phyloP scores from a whole-genome alignment of 2,329 filamentous ascomycete genomes.

The Pleomassaria siparia region DNA sequence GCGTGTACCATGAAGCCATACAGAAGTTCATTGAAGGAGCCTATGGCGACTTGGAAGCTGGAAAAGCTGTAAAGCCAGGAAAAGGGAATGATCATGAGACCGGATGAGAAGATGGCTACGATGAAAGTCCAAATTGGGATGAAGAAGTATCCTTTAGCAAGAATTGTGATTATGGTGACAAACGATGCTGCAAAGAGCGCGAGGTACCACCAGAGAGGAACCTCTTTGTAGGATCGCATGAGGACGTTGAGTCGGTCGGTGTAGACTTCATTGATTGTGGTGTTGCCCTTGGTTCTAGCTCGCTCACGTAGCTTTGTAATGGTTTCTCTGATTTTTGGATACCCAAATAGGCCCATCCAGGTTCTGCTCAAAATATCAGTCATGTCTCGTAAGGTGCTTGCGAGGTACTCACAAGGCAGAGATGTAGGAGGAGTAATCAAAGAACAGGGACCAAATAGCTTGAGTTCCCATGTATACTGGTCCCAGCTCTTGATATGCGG shows the following conservation, averaged over 20 bases:
- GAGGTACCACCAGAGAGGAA: slow-evolving; percentile 61
- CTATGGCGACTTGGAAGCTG: slow-evolving; percentile 57
- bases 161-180: slow-evolving; percentile 53
- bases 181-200: slow-evolving; percentile 54
- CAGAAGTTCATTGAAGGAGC: slow-evolving; percentile 61
- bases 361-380: slow-evolving; percentile 25
- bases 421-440: slow-evolving; percentile 61
- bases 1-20: slow-evolving; percentile 62
- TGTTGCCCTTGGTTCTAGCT: slow-evolving; percentile 24
- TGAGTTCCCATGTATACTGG: slow-evolving; percentile 61
- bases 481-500: slow-evolving; percentile 51
- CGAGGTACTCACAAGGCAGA: slow-evolving; percentile 51
- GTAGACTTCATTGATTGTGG: slow-evolving; percentile 56
- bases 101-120: slow-evolving; percentile 58
- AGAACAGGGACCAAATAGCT: slow-evolving; percentile 61
- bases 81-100: slow-evolving; percentile 58
- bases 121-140: slow-evolving; percentile 64
- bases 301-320: slow-evolving; percentile 46
- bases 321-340: slow-evolving; percentile 50
- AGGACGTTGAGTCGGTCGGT: slow-evolving; percentile 61
- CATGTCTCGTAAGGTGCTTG: background rate
- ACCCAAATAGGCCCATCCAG: slow-evolving; percentile 62
- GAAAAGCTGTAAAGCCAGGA: slow-evolving; percentile 63
- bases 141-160: slow-evolving; percentile 56
- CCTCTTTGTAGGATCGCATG: slow-evolving; percentile 59